phyloP scores from a whole-genome alignment of 1,284 basidiomycete species.

The Moniliella sp. region DNA sequence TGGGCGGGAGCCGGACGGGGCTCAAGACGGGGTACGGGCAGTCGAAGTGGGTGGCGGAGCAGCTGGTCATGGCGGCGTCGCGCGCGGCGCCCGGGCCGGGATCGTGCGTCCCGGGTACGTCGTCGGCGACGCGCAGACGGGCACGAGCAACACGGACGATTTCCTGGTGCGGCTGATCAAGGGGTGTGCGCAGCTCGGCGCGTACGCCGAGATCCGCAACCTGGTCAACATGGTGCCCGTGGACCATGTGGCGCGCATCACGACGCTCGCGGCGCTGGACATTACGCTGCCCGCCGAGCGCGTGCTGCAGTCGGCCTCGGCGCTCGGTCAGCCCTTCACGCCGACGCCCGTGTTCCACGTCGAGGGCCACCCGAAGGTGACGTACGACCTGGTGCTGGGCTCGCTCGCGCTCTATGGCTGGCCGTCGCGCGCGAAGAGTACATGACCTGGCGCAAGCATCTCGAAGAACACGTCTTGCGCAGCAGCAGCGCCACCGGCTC shows the following conservation, averaged over 20 bases:
- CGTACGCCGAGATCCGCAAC: conserved; percentile 93
- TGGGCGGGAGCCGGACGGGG: conserved; percentile 58
- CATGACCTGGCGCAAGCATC: conserved; percentile 65
- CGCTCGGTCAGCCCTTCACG: conserved; percentile 22
- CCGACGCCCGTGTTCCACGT: conserved; percentile 60
- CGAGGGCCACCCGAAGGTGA: conserved; percentile 61
- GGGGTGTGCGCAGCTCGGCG: conserved; percentile 82
- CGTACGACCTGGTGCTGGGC: conserved; percentile 70
- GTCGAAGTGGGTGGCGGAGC: conserved; percentile 94
- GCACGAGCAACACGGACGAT: conserved; percentile 94
- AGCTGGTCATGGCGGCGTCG: conserved; percentile 75
- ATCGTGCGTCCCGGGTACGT: conserved; percentile 88
- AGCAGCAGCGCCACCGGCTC: conserved; percentile 1
- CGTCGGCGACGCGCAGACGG: conserved; percentile 58
- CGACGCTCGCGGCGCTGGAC: conserved; percentile 36
- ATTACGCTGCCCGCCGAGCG: conserved; percentile 3
- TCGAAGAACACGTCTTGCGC: conserved; percentile 75
- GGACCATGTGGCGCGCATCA: conserved; percentile 74
- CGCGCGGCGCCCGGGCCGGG: conserved; percentile 61
- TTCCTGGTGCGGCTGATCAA: conserved; percentile 96
- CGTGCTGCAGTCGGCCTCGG: neutral
- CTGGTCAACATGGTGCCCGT: conserved; percentile 95
- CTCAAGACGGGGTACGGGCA: conserved; percentile 88
- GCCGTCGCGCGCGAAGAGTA: conserved; percentile 60
- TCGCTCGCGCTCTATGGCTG: conserved; percentile 63